Percentiles rank a stretch among this genome's conserved stretches.
Evolutionary conservation across 257 asterid species (phyloP).

Genomic region (Penstemon eatonii): DNA sequence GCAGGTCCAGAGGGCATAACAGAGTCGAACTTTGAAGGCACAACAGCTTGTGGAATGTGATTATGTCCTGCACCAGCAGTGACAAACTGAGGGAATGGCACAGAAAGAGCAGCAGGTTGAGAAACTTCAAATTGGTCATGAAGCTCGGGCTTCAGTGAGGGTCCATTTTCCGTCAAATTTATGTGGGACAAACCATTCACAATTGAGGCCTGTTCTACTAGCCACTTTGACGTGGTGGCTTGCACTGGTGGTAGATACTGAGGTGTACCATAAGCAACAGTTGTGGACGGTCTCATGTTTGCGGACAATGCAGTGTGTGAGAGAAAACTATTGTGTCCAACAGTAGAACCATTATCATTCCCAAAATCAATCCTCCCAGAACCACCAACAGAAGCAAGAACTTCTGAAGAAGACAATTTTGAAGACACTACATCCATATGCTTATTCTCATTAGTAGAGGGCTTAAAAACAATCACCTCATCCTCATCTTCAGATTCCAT

Average conservation of each 20-base stretch:
- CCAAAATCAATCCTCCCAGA: conserved; percentile 36
- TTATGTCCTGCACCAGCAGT: conserved; percentile 35
- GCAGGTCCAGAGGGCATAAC: conserved; percentile 46
- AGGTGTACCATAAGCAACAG: conserved; percentile 32
- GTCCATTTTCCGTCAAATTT: conserved; percentile 58
- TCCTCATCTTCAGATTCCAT: conserved; percentile 71
- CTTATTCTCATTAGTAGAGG: conserved; percentile 68
- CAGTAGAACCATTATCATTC: conserved; percentile 40
- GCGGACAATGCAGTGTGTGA: conserved; percentile 41
- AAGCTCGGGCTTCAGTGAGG: conserved; percentile 39
- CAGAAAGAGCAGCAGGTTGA: conserved; percentile 50
- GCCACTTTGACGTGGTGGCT: conserved; percentile 51
- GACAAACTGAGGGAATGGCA: conserved; percentile 49
- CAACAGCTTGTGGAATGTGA: conserved; percentile 44
- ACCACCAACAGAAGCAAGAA: conserved; percentile 37
- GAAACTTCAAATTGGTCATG: conserved; percentile 50
- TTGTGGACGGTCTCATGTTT: conserved; percentile 35
- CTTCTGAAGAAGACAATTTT: conserved; percentile 33
- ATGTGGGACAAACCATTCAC: conserved; percentile 55
- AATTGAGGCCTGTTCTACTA: conserved; percentile 44
- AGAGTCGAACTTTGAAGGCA: conserved; percentile 53
- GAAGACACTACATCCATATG: conserved; percentile 44
- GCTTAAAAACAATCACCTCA: conserved; percentile 90
- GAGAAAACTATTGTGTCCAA: conserved; percentile 43
- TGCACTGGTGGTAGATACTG: conserved; percentile 53